Percentiles rank a stretch among this genome's conserved stretches.
Evolutionary conservation across 2,329 filamentous ascomycete genomes (phyloP).

Genomic region (Aureobasidium sp.): DNA sequence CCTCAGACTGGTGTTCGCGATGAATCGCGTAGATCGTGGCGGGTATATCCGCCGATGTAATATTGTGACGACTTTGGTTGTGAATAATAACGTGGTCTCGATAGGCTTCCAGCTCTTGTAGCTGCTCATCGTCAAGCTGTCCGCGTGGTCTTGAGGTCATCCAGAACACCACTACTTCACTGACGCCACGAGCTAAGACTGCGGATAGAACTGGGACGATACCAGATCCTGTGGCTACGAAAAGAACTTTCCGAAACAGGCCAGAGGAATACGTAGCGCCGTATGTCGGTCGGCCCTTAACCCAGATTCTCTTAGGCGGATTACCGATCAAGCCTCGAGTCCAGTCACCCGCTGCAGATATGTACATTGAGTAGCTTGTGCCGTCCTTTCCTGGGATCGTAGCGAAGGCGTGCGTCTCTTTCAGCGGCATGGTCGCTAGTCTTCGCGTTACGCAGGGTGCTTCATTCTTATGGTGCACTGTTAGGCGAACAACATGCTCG

Average conservation of each 20-base stretch:
- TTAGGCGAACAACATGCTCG: slow-evolving; percentile 61
- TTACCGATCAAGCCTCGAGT: slow-evolving; percentile 56
- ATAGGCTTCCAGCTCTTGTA: too few relatives aligned
- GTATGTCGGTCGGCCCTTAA: slow-evolving; percentile 54
- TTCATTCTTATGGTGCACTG: slow-evolving; percentile 32
- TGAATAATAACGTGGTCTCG: too few relatives aligned
- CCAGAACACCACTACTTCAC: too few relatives aligned
- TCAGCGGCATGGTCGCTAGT: slow-evolving; percentile 55
- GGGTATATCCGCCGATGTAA: too few relatives aligned
- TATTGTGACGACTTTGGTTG: too few relatives aligned
- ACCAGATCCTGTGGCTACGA: background rate
- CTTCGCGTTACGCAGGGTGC: slow-evolving; percentile 37
- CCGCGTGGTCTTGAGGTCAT: too few relatives aligned
- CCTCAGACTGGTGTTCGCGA: slow-evolving; percentile 48
- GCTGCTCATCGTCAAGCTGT: too few relatives aligned
- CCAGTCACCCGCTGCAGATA: slow-evolving; percentile 72
- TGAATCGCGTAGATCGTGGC: slow-evolving; percentile 49
- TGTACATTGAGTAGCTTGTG: slow-evolving; percentile 58
- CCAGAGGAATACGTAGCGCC: background rate
- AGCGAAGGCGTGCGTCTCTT: slow-evolving; percentile 71
- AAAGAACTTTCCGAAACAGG: background rate
- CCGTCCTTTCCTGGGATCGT: slow-evolving; percentile 56
- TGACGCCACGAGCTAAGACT: background rate
- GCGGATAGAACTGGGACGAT: background rate
- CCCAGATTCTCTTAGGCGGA: slow-evolving; percentile 58